Percentiles rank a stretch among this genome's conserved stretches.
phyloP scores from a whole-genome alignment of 2,329 filamentous ascomycete species.

The Verticillium isaacii region DNA sequence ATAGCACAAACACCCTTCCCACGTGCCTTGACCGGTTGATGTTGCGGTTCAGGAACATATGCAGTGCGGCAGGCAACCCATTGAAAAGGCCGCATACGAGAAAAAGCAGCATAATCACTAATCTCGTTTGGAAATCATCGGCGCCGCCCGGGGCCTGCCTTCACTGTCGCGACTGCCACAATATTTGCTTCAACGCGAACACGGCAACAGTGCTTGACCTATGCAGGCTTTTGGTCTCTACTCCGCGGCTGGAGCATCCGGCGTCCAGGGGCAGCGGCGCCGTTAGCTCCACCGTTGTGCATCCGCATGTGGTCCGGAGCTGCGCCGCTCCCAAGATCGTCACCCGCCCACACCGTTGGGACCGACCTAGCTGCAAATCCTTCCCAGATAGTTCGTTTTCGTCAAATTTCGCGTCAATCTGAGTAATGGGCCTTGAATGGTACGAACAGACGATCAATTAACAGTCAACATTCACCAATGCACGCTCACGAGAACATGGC shows the following conservation, averaged over 20 bases:
- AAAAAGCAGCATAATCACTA: background rate
- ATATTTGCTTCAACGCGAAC: background rate
- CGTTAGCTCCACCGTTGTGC: background rate
- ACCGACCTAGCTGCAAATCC: background rate
- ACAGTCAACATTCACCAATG: too few species aligned
- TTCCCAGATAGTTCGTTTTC: too few species aligned
- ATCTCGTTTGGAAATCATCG: background rate
- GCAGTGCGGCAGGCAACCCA: background rate
- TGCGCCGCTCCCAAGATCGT: background rate
- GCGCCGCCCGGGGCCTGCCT: background rate
- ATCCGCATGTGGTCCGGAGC: background rate
- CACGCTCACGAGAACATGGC: background rate
- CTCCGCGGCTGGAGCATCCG: background rate
- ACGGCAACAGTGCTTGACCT: background rate
- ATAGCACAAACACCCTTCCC: too few species aligned
- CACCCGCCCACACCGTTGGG: background rate
- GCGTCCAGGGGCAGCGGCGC: background rate
- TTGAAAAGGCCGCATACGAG: background rate
- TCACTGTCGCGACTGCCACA: background rate
- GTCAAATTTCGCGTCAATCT: too few species aligned
- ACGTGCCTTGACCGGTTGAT: too few species aligned
- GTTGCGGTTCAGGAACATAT: too few species aligned
- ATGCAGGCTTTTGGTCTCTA: background rate
- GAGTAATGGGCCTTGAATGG: too few species aligned
- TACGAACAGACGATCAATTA: too few species aligned